Percentiles rank a stretch among this genome's conserved stretches.
These are phyloP conservation scores for Emergomyces orientalis DNA, from an alignment of 2,329 filamentous ascomycete genomes.

Conservation along the genomic window DNA sequence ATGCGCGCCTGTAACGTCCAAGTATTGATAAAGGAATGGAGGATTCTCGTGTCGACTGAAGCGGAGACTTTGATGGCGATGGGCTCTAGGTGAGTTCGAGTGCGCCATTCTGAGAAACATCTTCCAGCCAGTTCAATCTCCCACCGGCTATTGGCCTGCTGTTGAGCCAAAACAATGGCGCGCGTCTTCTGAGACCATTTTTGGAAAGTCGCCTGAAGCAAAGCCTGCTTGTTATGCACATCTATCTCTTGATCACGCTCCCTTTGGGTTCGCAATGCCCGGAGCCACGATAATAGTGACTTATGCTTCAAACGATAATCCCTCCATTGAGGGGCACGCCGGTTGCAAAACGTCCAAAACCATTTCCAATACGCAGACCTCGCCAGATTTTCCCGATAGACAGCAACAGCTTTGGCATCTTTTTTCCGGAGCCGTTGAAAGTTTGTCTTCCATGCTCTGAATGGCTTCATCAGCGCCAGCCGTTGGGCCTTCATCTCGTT, in stretches of 20 bases:
- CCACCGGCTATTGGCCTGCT: conserved; percentile 25
- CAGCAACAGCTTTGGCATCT: conserved; percentile 26
- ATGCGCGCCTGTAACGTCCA: conserved; percentile 43
- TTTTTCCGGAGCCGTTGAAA: conserved; percentile 29
- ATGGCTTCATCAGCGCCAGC: conserved; percentile 46
- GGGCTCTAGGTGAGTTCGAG: conserved; percentile 36
- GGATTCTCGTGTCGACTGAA: conserved; percentile 38
- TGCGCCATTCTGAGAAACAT: conserved; percentile 35
- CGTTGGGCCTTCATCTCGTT: conserved; percentile 47
- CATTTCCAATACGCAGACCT: conserved; percentile 33
- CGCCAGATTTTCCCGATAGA: conserved; percentile 24
- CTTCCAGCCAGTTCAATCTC: conserved; percentile 29
- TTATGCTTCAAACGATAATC: conserved; percentile 34
- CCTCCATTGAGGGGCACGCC: conserved; percentile 36
- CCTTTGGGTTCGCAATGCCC: conserved; percentile 30
- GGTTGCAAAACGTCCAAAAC: conserved; percentile 39
- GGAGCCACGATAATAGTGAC: conserved; percentile 34
- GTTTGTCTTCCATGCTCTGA: conserved; percentile 44
- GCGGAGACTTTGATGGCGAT: conserved; percentile 34
- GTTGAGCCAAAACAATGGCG: conserved; percentile 21
- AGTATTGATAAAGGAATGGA: conserved; percentile 38
- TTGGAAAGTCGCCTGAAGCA: conserved; percentile 25
- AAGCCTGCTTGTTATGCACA: conserved; percentile 21
- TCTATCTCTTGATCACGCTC: conserved; percentile 34
- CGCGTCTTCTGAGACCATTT: conserved; percentile 28